Conservation (phyloP, 176 grass and related monocot species). For the Otatea glauca region DNA sequence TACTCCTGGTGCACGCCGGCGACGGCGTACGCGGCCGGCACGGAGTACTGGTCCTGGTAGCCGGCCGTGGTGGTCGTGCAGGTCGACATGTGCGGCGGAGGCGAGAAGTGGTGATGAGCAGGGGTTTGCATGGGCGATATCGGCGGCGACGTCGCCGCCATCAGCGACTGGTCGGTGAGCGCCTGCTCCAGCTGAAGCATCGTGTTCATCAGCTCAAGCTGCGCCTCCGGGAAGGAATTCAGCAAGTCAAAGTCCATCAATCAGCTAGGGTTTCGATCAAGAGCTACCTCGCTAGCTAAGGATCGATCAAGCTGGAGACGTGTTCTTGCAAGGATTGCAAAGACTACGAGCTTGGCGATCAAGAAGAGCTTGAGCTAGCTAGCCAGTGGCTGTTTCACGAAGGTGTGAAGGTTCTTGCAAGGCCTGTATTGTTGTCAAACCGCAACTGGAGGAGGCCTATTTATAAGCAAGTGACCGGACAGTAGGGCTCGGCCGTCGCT, state of each 20-base stretch:
- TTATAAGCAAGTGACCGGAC: constrained; percentile 58
- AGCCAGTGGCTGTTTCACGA: constrained; percentile 40
- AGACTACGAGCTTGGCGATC: not conserved
- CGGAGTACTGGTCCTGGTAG: constrained; percentile 27
- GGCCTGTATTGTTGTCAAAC: constrained; percentile 40
- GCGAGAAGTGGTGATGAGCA: constrained; percentile 34
- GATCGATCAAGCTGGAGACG: not conserved
- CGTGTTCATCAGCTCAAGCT: constrained; percentile 81
- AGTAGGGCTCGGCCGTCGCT: not conserved
- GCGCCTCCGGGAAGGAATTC: constrained; percentile 65
- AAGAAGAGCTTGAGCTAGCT: constrained; percentile 25
- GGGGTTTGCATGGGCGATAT: constrained; percentile 47
- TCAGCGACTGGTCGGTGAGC: constrained; percentile 39
- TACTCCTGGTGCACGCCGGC: constrained; percentile 16
- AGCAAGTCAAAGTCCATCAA: constrained; percentile 73
- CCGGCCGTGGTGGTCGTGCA: not conserved
- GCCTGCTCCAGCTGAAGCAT: constrained; percentile 84
- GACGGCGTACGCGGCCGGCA: not conserved
- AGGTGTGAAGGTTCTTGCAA: constrained; percentile 39
- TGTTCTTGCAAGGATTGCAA: not conserved
- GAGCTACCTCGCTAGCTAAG: not conserved
- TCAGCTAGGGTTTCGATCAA: not conserved
- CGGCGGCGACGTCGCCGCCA: constrained; percentile 35
- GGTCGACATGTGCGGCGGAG: constrained; percentile 40
- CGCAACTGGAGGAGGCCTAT: constrained; percentile 53